Conservation (phyloP, 1,139 yeast species). For the Blastobotrys malaysiensis region DNA sequence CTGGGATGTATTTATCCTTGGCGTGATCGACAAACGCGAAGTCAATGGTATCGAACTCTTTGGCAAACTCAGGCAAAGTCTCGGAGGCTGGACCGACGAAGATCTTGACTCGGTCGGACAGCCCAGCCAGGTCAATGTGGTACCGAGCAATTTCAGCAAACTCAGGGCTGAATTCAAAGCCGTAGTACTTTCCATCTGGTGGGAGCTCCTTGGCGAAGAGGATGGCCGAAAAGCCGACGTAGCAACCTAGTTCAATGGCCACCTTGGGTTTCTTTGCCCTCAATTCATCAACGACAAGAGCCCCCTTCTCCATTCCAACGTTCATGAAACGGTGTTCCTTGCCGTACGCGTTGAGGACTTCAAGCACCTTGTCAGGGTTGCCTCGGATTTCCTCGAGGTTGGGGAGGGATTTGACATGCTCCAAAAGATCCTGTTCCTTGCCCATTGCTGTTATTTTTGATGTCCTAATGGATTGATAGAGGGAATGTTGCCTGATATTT, state of each 20-base stretch:
- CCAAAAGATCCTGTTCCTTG: slow-evolving; percentile 2
- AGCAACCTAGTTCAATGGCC: slow-evolving; percentile 11
- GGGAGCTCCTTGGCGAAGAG: slow-evolving; percentile 20
- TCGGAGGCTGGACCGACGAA: slow-evolving; percentile 21
- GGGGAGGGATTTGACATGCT: not conserved
- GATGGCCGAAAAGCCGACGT: slow-evolving; percentile 20
- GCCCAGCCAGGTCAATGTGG: slow-evolving; percentile 18
- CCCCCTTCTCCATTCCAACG: slow-evolving; percentile 8
- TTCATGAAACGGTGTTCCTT: slow-evolving; percentile 5
- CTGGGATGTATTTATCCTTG: slow-evolving; percentile 17
- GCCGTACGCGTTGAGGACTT: slow-evolving; percentile 4
- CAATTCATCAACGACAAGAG: slow-evolving; percentile 2
- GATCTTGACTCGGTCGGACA: slow-evolving; percentile 17
- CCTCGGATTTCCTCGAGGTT: slow-evolving; percentile 2
- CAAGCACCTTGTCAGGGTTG: slow-evolving; percentile 9
- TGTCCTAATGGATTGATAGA: not conserved
- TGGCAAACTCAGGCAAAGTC: slow-evolving; percentile 13
- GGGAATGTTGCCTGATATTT: not conserved
- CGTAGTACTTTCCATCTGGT: slow-evolving; percentile 14
- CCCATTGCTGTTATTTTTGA: not conserved
- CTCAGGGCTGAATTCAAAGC: slow-evolving; percentile 17
- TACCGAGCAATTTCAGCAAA: slow-evolving; percentile 20
- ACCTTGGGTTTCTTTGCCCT: slow-evolving; percentile 5
- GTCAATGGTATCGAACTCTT: slow-evolving; percentile 13
- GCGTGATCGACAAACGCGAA: slow-evolving; percentile 20